A percentile compares a stretch with the other conserved stretches of the same genome.
Conservation (phyloP, 305 asterid species). For the Solanum chacoense region DNA sequence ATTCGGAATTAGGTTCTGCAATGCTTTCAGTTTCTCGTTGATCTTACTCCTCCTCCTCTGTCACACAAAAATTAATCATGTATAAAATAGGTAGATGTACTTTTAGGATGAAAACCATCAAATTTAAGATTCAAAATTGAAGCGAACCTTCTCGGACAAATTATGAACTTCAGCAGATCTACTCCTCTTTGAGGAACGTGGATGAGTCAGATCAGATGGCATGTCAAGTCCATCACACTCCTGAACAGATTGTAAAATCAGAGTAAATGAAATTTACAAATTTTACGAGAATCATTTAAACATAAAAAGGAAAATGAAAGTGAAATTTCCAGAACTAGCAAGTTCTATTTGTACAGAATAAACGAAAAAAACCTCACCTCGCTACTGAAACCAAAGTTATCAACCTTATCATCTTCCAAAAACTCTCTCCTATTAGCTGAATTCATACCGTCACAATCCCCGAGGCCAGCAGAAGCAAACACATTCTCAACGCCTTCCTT, state of each 20-base stretch:
- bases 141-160: constrained; percentile 81
- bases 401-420: constrained; percentile 3
- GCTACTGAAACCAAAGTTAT: constrained; percentile 1
- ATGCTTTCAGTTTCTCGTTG: constrained; percentile 91
- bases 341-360: not conserved
- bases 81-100: not conserved
- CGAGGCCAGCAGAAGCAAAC: constrained; percentile 25
- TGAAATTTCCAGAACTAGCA: not conserved
- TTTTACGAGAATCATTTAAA: not conserved
- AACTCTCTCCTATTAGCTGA: constrained; percentile 14
- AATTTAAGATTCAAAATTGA: not conserved
- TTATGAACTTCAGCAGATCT: constrained; percentile 93
- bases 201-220: constrained; percentile 22
- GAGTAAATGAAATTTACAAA: not conserved
- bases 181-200: constrained; percentile 78
- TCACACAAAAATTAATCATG: constrained; percentile 9
- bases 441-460: constrained; percentile 20
- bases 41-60: constrained; percentile 98
- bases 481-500: constrained; percentile 34
- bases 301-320: not conserved
- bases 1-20: constrained; percentile 89
- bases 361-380: not conserved
- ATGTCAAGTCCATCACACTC: constrained; percentile 49
- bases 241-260: constrained; percentile 10
- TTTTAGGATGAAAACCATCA: not conserved